Evolutionary conservation across 805 yeast genomes (phyloP).

Genomic region (Candida methanosorbosa): DNA sequence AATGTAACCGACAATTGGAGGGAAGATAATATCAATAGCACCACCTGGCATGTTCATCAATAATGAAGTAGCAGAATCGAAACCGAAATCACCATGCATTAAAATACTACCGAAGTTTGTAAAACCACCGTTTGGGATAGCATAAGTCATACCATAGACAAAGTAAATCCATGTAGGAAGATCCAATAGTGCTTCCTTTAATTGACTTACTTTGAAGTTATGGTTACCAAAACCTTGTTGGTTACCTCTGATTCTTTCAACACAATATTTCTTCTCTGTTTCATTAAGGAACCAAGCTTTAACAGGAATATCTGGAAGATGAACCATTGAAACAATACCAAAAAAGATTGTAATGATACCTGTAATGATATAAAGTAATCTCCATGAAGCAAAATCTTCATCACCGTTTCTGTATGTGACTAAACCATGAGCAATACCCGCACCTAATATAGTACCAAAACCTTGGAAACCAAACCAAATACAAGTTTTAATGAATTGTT

Average conservation of each 20-base stretch:
- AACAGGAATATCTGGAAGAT: conserved; percentile 52
- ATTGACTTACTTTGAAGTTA: conserved; percentile 19
- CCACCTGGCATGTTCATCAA: conserved; percentile 25
- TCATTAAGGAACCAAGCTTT: conserved; percentile 30
- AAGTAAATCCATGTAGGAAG: conserved; percentile 32
- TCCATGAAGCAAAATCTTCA: conserved; percentile 10
- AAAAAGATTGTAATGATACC: conserved; percentile 50
- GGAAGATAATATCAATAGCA: conserved; percentile 18
- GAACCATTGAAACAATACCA: conserved; percentile 37
- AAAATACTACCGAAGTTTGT: conserved; percentile 35
- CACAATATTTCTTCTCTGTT: conserved; percentile 25
- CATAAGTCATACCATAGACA: conserved; percentile 22
- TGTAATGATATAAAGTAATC: conserved; percentile 45
- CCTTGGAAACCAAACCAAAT: conserved; percentile 39
- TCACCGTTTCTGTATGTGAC: conserved; percentile 33
- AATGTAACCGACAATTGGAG: conserved; percentile 1
- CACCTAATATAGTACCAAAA: conserved; percentile 43
- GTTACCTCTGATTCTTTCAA: conserved; percentile 16
- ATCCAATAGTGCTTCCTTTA: conserved; percentile 18
- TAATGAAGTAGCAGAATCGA: conserved; percentile 7
- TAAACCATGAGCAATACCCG: conserved; percentile 49
- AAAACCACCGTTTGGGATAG: conserved; percentile 30
- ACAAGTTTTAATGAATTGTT: conserved; percentile 25
- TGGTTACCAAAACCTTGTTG: conserved; percentile 17
- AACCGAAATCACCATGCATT: conserved; percentile 27